Conservation (phyloP, 176 grass and related monocot species). For the Eleusine coracana region DNA sequence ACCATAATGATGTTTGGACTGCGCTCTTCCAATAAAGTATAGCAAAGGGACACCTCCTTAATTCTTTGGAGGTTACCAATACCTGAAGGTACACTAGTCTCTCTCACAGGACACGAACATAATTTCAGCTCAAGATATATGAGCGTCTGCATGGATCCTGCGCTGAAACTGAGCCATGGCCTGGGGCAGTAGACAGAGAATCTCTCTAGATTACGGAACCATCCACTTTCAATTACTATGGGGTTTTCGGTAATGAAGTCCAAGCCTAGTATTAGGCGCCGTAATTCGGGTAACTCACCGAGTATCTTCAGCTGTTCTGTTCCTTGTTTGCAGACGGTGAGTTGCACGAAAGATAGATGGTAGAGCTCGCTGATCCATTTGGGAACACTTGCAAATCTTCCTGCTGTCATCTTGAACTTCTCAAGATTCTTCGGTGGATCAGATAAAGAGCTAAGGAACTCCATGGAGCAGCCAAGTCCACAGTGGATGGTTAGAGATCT, state of each 20-base stretch:
- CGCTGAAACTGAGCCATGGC: constrained; percentile 17
- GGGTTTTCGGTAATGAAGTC: background rate
- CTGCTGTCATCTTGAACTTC: background rate
- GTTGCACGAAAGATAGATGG: background rate
- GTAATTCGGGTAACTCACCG: fast-evolving
- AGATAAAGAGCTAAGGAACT: background rate
- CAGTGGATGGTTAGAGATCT: constrained; percentile 3
- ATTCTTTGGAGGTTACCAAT: background rate
- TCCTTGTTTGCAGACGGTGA: background rate
- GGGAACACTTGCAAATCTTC: constrained; percentile 15
- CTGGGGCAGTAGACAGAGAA: background rate
- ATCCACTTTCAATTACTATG: background rate
- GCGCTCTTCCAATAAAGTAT: background rate
- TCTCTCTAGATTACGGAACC: background rate
- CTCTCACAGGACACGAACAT: background rate
- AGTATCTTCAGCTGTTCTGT: background rate
- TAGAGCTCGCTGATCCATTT: background rate
- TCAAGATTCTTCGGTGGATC: fast-evolving
- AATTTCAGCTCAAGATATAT: background rate
- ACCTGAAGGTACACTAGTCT: background rate
- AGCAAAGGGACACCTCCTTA: background rate
- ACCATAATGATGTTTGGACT: background rate
- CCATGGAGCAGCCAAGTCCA: constrained; percentile 23
- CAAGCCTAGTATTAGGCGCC: constrained; percentile 3
- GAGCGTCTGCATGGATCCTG: background rate